These are phyloP conservation scores for Boletus eberwhitei DNA, from an alignment of 768 basidiomycete species.

Conservation along the genomic window DNA sequence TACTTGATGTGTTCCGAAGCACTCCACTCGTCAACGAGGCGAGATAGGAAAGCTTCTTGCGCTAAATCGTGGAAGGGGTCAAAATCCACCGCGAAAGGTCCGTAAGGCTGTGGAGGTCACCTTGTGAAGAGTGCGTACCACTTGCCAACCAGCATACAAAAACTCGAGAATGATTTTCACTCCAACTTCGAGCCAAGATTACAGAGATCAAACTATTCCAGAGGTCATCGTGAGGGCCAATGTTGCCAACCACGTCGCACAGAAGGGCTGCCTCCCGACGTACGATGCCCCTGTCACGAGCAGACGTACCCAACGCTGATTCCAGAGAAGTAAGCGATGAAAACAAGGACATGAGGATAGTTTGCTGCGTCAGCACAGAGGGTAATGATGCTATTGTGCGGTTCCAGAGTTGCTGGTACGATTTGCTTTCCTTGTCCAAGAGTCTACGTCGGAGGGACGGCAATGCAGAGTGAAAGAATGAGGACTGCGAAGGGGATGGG, in stretches of 20 bases:
- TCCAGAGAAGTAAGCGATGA: constrained; percentile 38
- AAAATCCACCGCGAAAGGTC: background rate
- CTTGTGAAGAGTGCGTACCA: constrained; percentile 33
- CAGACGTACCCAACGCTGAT: constrained; percentile 31
- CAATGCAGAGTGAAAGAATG: constrained; percentile 60
- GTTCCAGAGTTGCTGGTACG: constrained; percentile 53
- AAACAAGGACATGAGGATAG: constrained; percentile 59
- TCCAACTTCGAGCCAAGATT: constrained; percentile 57
- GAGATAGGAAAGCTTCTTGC: constrained; percentile 46
- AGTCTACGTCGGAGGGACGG: constrained; percentile 46
- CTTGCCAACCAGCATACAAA: constrained; percentile 71
- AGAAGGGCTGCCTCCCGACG: constrained; percentile 57
- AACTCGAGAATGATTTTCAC: constrained; percentile 53
- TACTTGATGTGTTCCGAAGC: constrained; percentile 75
- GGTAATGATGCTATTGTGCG: constrained; percentile 44
- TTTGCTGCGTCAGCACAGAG: constrained; percentile 51
- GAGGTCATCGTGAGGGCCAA: constrained; percentile 43
- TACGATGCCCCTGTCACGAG: constrained; percentile 39
- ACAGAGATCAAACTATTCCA: constrained; percentile 49
- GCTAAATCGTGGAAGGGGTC: constrained; percentile 26
- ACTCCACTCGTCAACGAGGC: constrained; percentile 65
- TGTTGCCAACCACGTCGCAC: constrained; percentile 47
- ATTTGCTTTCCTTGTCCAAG: constrained; percentile 11
- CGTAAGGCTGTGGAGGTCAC: constrained; percentile 19
- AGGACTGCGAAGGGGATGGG: constrained; percentile 56